Conservation (phyloP, 768 basidiomycete genomes). For the Mycena galopus region DNA sequence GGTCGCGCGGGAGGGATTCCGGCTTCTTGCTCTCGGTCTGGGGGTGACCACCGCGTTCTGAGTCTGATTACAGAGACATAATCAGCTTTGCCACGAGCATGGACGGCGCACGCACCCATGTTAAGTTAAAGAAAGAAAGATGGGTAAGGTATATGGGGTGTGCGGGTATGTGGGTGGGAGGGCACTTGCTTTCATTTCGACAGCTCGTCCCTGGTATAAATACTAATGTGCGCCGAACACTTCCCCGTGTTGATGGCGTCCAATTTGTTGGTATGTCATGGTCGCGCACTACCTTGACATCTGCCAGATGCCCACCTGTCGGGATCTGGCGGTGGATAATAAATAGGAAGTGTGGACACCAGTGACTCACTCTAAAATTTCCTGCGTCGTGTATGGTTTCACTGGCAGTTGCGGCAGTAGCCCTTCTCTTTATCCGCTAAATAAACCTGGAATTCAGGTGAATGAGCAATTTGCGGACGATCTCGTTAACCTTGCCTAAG, state of each 20-base stretch:
- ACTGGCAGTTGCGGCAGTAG: not conserved
- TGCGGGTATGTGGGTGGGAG: constrained; percentile 14
- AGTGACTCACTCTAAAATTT: too few relatives aligned
- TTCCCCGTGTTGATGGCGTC: constrained; percentile 1
- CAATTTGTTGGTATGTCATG: constrained; percentile 21
- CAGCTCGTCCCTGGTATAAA: constrained; percentile 9
- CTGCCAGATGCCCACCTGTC: constrained; percentile 21
- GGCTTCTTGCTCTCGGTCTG: constrained; percentile 11
- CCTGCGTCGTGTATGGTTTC: not conserved
- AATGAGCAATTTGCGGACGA: constrained; percentile 10
- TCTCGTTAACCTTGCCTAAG: not conserved
- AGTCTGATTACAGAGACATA: not conserved
- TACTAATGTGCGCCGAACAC: not conserved
- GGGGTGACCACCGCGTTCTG: constrained; percentile 9
- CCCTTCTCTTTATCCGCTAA: not conserved
- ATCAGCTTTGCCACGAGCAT: not conserved
- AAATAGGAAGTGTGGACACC: not conserved
- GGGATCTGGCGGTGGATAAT: constrained; percentile 17
- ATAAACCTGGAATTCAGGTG: not conserved
- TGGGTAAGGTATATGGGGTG: constrained; percentile 17
- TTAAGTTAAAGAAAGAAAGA: not conserved
- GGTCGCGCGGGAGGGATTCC: constrained; percentile 34
- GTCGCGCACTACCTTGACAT: not conserved
- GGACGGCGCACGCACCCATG: not conserved
- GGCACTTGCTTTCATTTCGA: not conserved